Percentiles rank a stretch among this genome's conserved stretches.
phyloP scores from a whole-genome alignment of 176 grass and related monocot species.

The Carex cristatella region DNA sequence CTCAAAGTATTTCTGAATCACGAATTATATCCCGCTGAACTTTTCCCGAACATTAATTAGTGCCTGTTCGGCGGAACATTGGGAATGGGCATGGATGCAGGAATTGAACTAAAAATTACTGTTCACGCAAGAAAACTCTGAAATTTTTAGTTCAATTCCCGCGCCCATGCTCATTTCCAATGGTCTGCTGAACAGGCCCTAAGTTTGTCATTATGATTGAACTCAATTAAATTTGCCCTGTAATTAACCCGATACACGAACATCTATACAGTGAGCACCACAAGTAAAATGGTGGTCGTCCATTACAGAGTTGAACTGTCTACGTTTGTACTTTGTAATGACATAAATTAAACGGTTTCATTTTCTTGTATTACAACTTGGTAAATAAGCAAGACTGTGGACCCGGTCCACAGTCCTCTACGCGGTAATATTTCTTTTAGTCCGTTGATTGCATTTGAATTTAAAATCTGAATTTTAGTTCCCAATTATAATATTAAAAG shows the following conservation, averaged over 20 bases:
- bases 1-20: too few relatives aligned
- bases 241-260: not conserved
- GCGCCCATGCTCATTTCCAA: too few relatives aligned
- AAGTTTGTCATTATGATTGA: too few relatives aligned
- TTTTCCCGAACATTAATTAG: too few relatives aligned
- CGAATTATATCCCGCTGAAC: fast-evolving
- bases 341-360: not conserved
- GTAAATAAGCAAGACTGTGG: not conserved
- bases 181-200: too few relatives aligned
- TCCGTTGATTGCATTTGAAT: not conserved
- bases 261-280: not conserved
- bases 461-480: not conserved
- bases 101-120: too few relatives aligned
- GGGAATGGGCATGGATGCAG: too few relatives aligned
- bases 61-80: too few relatives aligned
- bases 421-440: not conserved
- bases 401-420: not conserved
- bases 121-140: too few relatives aligned
- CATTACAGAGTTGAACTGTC: not conserved
- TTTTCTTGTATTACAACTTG: not conserved
- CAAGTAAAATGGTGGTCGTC: not conserved
- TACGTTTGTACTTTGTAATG: not conserved
- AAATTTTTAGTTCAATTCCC: too few relatives aligned
- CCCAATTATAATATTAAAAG: not conserved
- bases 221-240: not conserved